Percentiles rank a stretch among this genome's conserved stretches.
Conservation (phyloP, 495 filamentous ascomycete species). For the Cercophora newfieldiana region DNA sequence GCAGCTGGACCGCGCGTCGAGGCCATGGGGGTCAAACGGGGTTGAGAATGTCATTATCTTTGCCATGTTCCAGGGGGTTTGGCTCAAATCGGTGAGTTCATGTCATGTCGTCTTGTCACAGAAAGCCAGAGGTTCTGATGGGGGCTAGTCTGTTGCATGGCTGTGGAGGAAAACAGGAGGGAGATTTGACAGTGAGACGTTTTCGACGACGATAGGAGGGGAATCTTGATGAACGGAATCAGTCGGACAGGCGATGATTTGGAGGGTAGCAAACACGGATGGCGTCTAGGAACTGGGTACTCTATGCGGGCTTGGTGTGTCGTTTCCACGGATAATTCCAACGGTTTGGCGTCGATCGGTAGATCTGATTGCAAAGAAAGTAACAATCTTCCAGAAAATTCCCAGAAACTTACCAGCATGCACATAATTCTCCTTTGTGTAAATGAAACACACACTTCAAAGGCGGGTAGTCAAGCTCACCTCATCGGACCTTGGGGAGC, state of each 20-base stretch:
- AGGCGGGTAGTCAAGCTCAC: background rate
- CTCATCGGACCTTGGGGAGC: background rate
- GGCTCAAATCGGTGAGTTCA: conserved; percentile 53
- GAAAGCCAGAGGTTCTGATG: background rate
- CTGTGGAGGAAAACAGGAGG: conserved; percentile 41
- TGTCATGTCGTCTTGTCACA: background rate
- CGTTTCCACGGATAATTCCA: background rate
- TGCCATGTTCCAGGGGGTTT: conserved; percentile 55
- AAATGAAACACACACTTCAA: background rate
- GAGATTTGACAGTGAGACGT: conserved; percentile 43
- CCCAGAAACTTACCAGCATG: too few species aligned
- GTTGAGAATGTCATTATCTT: conserved; percentile 49
- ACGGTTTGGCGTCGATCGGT: background rate
- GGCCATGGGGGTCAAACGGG: conserved; percentile 45
- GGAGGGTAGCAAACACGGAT: background rate
- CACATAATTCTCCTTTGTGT: background rate
- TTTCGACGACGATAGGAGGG: conserved; percentile 51
- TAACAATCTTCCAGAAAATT: background rate
- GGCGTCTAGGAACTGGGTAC: background rate
- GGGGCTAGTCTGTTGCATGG: conserved; percentile 18
- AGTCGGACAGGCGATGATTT: background rate
- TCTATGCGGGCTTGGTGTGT: background rate
- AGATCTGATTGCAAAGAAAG: background rate
- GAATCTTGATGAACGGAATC: conserved; percentile 41
- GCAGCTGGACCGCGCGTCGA: conserved; percentile 40